Conservation (phyloP, 352 stramenopile species). For the Phytophthora ohioensis region DNA sequence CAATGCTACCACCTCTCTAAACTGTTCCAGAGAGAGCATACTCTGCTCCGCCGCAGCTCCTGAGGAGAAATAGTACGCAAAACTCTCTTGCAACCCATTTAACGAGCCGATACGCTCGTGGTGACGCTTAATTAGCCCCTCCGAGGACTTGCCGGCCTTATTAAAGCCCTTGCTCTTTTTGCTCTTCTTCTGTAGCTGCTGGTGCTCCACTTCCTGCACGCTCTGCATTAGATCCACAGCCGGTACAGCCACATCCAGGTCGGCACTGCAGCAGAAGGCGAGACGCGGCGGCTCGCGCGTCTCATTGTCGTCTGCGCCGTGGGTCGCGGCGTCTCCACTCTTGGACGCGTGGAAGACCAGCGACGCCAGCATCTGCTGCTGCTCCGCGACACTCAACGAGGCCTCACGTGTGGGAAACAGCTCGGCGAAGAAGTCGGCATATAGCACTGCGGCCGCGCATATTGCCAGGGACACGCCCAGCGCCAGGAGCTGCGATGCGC, state of each 20-base stretch:
- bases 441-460: conserved; percentile 61
- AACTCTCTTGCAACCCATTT: conserved; percentile 76
- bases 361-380: conserved; percentile 73
- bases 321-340: conserved; percentile 14
- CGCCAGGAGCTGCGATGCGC: conserved; percentile 65
- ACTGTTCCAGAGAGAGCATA: conserved; percentile 82
- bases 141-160: conserved; percentile 23
- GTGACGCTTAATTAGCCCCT: conserved; percentile 54
- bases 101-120: conserved; percentile 80
- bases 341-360: conserved; percentile 68
- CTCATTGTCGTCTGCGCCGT: conserved; percentile 5
- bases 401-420: conserved; percentile 52
- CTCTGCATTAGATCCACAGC: conserved; percentile 80
- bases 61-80: conserved; percentile 85
- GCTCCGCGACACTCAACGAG: conserved; percentile 54
- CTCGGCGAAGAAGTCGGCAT: conserved; percentile 61
- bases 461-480: conserved; percentile 62
- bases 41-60: conserved; percentile 85
- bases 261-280: conserved; percentile 85
- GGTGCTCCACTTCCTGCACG: conserved; percentile 54
- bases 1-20: conserved; percentile 74
- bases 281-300: conserved; percentile 47
- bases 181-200: conserved; percentile 53
- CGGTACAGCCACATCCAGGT: conserved; percentile 81
- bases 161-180: conserved; percentile 38